Base-by-base conservation (phyloP, 2,329 filamentous ascomycete genomes). In the Xylariaceae sp. region DNA sequence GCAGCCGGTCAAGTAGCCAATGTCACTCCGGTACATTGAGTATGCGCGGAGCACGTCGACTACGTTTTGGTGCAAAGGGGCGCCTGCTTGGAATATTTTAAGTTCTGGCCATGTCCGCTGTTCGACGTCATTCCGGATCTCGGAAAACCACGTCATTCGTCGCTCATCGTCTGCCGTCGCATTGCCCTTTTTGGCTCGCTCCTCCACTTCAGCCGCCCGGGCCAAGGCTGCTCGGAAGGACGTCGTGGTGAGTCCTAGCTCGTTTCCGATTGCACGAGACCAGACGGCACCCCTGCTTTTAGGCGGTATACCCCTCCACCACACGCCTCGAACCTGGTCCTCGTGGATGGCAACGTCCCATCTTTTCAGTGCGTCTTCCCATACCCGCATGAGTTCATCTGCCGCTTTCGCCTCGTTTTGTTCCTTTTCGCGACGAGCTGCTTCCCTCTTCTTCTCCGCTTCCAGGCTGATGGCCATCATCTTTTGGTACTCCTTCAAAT, bases 401-500 rank as follows among this genome's bases (percentile, higher is more conserved):
- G 71, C 74, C 1, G 67, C 69, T 36, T 68, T 71, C 48, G 81
- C 78, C 40, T 71, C 70, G 46, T 60, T 70, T 29, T 69, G 71
- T 13, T 70, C 70, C 54, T 70, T 73, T 48, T 62, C 72, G 55
- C 63, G 64, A 38, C 69, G 68, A 12, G 68, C 65, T 1, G 69
- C 70, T 50, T 81, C 76, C 48, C 66, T 76, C 53, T 73, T 73
- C 41, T 74, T 73, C 21, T 82, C 78, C 0, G 76, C 73, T 53
- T 78, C 76, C 36, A 68, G 61, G 50, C 77, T 80, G 31, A 67
- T 68, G 0, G 70, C 72, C 82, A 90, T 86, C 83, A 92, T 89
- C 60, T 74, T 80, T 63, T 89, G 82, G 57, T 89, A 92, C 59
- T 92, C 81, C 55, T 78, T 88, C 50, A 98, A 60, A 62, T 98